Percentiles rank a stretch among this genome's conserved stretches.
phyloP scores from a whole-genome alignment of 495 filamentous ascomycete species.

The Cercophora sp. region DNA sequence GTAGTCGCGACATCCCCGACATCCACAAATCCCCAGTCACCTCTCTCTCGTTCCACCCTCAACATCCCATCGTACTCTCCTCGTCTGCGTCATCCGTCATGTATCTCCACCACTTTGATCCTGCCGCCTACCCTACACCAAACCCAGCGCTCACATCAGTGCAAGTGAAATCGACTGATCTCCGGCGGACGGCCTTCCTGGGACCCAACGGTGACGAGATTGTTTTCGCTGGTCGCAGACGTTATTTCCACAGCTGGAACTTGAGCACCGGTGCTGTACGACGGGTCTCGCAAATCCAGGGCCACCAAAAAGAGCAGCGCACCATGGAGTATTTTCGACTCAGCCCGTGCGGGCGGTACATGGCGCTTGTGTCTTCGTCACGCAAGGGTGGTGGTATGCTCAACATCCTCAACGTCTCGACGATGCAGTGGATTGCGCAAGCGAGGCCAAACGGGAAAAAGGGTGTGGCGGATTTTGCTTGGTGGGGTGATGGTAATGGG shows the following conservation, averaged over 20 bases:
- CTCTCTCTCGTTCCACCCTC: slow-evolving; percentile 84
- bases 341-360: slow-evolving; percentile 77
- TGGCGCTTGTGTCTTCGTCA: slow-evolving; percentile 71
- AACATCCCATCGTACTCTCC: slow-evolving; percentile 81
- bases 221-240: slow-evolving; percentile 78
- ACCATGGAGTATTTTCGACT: slow-evolving; percentile 87
- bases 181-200: slow-evolving; percentile 76
- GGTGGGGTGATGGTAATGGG: slow-evolving; percentile 79
- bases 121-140: slow-evolving; percentile 63
- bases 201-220: slow-evolving; percentile 58
- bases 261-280: slow-evolving; percentile 73
- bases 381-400: slow-evolving; percentile 82
- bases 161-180: slow-evolving; percentile 74
- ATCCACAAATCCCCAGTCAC: slow-evolving; percentile 67
- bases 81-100: slow-evolving; percentile 80
- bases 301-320: slow-evolving; percentile 76
- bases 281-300: slow-evolving; percentile 72
- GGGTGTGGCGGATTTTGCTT: slow-evolving; percentile 83
- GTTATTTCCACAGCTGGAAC: slow-evolving; percentile 95
- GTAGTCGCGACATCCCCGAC: slow-evolving; percentile 49
- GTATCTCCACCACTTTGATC: slow-evolving; percentile 81
- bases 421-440: slow-evolving; percentile 82
- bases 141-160: slow-evolving; percentile 88
- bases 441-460: slow-evolving; percentile 77
- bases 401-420: slow-evolving; percentile 76